Evolutionary conservation across 495 filamentous ascomycete genomes (phyloP), one percentile per base, ranked within the genome.

Genomic region (Podospora didyma): DNA sequence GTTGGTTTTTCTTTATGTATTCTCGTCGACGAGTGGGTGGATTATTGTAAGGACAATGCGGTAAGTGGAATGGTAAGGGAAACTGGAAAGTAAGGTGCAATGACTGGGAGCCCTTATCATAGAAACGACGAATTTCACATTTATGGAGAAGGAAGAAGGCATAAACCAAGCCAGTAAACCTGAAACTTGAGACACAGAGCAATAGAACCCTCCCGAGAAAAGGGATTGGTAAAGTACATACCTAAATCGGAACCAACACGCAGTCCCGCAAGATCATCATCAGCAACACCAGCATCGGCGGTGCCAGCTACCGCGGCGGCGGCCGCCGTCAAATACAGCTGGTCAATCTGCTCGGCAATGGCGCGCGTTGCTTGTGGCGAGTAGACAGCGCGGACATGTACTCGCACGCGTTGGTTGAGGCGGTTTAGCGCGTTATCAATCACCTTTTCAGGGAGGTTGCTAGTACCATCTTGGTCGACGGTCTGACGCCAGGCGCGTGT

Each of bases 321-420:
- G 23, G 78, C 76, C 2, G 68, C 72, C 39, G 80, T 78, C 64
- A 84, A 85, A 64, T 93, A 94, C 50, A 92, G 70, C 50, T 71
- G 73, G 62, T 92, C 84, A 44, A 95, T 85, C 75, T 95, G 89
- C 69, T 91, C 87, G 21, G 89, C 90, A 41, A 95, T 81, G 72
- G 92, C 87, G 35, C 89, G 82, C 54, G 85, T 82, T 0, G 88
- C 84, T 61, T 92, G 88, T 0, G 86, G 82, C 12, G 85, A 82
- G 71, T 93, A 92, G 16, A 84, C 85, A 34, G 85, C 75, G 28
- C 83, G 85, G 57, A 81, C 79, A 68, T 95, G 90, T 57, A 88
- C 85, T 52, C 81, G 82, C 37, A 90, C 73, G 21, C 74, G 72
- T 44, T 80, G 73, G 67, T 92, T 92, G 10, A 91, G 83, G 79